Evolutionary conservation across 2,329 filamentous ascomycete species (phyloP), one percentile per base, ranked within the genome.

Genomic region (Elsinoe batatas): DNA sequence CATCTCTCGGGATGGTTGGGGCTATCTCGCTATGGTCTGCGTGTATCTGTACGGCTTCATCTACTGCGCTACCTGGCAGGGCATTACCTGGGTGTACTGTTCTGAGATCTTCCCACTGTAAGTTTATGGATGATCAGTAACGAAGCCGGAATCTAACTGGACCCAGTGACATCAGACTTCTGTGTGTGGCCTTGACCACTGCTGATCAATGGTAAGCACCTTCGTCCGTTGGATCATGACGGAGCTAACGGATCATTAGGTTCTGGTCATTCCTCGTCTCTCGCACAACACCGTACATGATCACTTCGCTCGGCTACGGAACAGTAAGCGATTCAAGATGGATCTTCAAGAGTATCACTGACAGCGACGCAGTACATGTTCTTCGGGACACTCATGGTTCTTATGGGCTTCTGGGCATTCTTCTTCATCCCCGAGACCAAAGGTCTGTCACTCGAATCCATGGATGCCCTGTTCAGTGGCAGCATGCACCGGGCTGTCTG

Each of bases 401-500:
- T 51, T 61, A 85, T 87, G 79, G 79, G 79, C 58, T 59, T 83
- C 54, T 85, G 84, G 64, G 80, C 82, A 33, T 84, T 75, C 72
- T 81, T 83, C 72, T 77, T 84, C 72, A 76, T 86, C 13, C 84
- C 84, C 0, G 84, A 88, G 70, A 88, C 84, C 10, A 87, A 87
- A 72, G 84, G 84, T 13, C 37, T 66, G 5, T 58, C 61, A 7
- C 57, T 67, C 22, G 65, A 67, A 56, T 56, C 54, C 37, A 66
- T 67, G 61, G 64, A 64, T 33, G 61, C 64, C 13, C 57, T 66
- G 18, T 67, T 67, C 44, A 63, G 63, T 15, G 63, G 35, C 12
- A 51, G 47, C 12, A 38, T 51, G 47, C 35, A 38, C 33, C 17
- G 18, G 32, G 32, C 47, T 15, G 47, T 51, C 3, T 51, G 47